phyloP scores from a whole-genome alignment of 2,329 filamentous ascomycete species.

The Alternaria burnsii region DNA sequence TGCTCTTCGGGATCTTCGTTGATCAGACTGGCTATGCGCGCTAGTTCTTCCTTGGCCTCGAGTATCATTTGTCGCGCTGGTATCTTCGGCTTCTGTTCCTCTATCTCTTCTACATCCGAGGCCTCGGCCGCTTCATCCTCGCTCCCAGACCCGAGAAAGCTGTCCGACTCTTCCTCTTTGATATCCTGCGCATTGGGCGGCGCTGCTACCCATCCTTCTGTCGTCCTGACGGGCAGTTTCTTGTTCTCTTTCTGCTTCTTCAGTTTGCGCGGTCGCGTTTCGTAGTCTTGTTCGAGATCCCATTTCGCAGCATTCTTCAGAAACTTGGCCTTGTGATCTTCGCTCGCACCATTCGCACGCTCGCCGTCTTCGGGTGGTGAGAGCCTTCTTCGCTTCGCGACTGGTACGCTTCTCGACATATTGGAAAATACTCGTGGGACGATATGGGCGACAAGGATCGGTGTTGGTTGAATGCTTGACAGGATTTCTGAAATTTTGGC shows the following conservation, averaged over 20 bases:
- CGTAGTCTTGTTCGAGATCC: slow-evolving; percentile 93
- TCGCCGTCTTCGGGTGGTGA: slow-evolving; percentile 46
- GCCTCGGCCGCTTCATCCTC: slow-evolving; percentile 62
- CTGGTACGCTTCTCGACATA: slow-evolving; percentile 46
- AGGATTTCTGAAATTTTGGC: slow-evolving; percentile 35
- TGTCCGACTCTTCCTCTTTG: slow-evolving; percentile 65
- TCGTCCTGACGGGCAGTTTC: slow-evolving; percentile 85
- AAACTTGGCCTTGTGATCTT: slow-evolving; percentile 61
- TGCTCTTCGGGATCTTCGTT: slow-evolving; percentile 96
- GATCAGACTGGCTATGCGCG: slow-evolving; percentile 78
- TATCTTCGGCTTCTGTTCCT: slow-evolving; percentile 68
- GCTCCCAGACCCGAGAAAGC: slow-evolving; percentile 68
- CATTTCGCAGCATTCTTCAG: slow-evolving; percentile 80
- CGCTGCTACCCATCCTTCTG: slow-evolving; percentile 76
- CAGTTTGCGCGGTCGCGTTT: slow-evolving; percentile 76
- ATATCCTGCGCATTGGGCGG: slow-evolving; percentile 51
- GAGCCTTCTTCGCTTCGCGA: slow-evolving; percentile 49
- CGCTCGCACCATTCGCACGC: slow-evolving; percentile 22
- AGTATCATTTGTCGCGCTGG: slow-evolving; percentile 81
- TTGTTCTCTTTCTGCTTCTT: slow-evolving; percentile 77
- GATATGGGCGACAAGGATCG: slow-evolving; percentile 3
- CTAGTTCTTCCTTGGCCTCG: slow-evolving; percentile 90
- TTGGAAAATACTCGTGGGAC: background rate
- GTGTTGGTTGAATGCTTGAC: slow-evolving; percentile 3
- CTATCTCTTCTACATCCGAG: slow-evolving; percentile 48